Conservation (phyloP, 2,329 filamentous ascomycete genomes). For the Fusarium penzigii region DNA sequence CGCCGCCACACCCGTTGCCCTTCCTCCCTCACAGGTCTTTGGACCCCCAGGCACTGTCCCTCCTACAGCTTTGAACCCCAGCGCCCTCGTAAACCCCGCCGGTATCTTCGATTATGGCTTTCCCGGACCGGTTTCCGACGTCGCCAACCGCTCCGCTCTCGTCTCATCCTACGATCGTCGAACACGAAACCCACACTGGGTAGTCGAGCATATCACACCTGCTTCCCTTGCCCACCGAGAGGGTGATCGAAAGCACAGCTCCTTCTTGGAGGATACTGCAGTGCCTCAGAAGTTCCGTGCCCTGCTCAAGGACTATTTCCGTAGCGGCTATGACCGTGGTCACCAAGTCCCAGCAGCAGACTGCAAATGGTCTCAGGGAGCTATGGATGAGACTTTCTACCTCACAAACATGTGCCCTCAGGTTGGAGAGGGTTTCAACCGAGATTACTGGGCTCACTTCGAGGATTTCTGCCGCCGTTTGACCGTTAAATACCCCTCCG, state of each 20-base stretch:
- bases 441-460: slow-evolving; percentile 99
- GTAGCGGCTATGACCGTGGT: slow-evolving; percentile 91
- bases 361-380: slow-evolving; percentile 89
- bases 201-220: slow-evolving; percentile 93
- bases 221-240: slow-evolving; percentile 73
- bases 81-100: slow-evolving; percentile 66
- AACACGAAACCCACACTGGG: slow-evolving; percentile 90
- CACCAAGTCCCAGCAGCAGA: slow-evolving; percentile 98
- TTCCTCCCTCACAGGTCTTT: slow-evolving; percentile 62
- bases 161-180: slow-evolving; percentile 89
- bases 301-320: slow-evolving; percentile 89
- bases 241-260: slow-evolving; percentile 81
- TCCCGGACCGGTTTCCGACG: slow-evolving; percentile 84
- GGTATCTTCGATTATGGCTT: slow-evolving; percentile 87
- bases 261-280: slow-evolving; percentile 76
- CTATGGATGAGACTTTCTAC: slow-evolving; percentile 94
- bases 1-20: slow-evolving; percentile 35
- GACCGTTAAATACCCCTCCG: slow-evolving; percentile 77
- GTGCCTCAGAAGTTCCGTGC: slow-evolving; percentile 89
- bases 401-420: slow-evolving; percentile 98
- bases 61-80: slow-evolving; percentile 33
- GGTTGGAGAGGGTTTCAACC: slow-evolving; percentile 96
- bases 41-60: slow-evolving; percentile 33
- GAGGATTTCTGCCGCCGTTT: slow-evolving; percentile 94
- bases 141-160: slow-evolving; percentile 74